Percentiles rank a stretch among this genome's conserved stretches.
Conservation (phyloP, 345 rosid species). For the Kandelia obovata region DNA sequence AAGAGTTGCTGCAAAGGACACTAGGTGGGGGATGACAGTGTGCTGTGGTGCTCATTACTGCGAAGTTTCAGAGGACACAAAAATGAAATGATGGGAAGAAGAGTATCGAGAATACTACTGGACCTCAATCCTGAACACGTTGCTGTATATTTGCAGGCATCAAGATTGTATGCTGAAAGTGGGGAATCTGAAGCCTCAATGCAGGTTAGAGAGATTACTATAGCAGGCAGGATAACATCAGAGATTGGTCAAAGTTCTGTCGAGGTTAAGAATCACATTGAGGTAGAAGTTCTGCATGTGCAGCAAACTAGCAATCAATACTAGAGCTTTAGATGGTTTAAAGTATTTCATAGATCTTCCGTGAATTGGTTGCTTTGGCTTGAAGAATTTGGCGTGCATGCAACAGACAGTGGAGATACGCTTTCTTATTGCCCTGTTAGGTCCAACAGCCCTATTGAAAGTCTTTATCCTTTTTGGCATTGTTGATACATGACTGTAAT, state of each 20-base stretch:
- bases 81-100: slow-evolving; percentile 58
- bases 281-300: slow-evolving; percentile 9
- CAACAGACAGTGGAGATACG: slow-evolving; percentile 21
- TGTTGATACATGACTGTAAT: slow-evolving; percentile 12
- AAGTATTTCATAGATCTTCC: slow-evolving; percentile 9
- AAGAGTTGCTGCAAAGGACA: slow-evolving; percentile 51
- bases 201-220: slow-evolving; percentile 47
- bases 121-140: slow-evolving; percentile 49
- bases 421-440: slow-evolving; percentile 32
- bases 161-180: slow-evolving; percentile 59
- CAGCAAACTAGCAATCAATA: background rate
- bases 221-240: slow-evolving; percentile 45
- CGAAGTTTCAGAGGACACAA: slow-evolving; percentile 60
- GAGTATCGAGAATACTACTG: slow-evolving; percentile 55
- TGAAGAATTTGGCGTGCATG: slow-evolving; percentile 39
- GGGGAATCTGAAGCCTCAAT: slow-evolving; percentile 54
- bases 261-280: slow-evolving; percentile 25
- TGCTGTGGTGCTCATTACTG: slow-evolving; percentile 73
- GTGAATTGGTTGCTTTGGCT: slow-evolving; percentile 34
- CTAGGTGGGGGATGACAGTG: slow-evolving; percentile 41
- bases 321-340: background rate
- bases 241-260: slow-evolving; percentile 62
- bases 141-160: slow-evolving; percentile 52
- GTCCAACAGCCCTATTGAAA: slow-evolving; percentile 38
- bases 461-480: slow-evolving; percentile 7